Percentiles rank a stretch among this genome's conserved stretches.
Conservation (phyloP, 768 basidiomycete species). For the Tulasnella sp. region DNA sequence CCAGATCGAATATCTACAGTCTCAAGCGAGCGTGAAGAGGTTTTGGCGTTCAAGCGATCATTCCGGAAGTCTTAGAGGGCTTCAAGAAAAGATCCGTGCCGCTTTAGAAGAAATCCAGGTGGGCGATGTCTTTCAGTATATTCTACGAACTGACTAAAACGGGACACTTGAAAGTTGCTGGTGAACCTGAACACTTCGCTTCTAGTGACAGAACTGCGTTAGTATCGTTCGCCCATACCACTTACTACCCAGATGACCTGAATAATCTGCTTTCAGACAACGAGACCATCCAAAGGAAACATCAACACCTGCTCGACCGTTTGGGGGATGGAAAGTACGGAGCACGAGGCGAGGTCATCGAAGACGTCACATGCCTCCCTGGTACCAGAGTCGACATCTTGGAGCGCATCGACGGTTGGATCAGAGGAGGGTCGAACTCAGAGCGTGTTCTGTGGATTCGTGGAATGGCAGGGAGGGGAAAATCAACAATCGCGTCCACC, state of each 20-base stretch:
- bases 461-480: neutral
- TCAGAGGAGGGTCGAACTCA: neutral
- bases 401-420: neutral
- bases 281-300: neutral
- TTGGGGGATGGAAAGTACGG: neutral
- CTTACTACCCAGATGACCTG: too few species aligned
- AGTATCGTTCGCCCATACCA: too few species aligned
- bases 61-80: neutral
- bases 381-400: neutral
- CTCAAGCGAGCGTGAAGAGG: neutral
- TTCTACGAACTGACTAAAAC: too few species aligned
- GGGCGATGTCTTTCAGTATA: neutral
- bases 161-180: too few species aligned
- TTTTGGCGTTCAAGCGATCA: neutral
- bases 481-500: neutral
- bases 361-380: neutral
- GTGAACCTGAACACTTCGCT: neutral
- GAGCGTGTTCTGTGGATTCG: slow-evolving; percentile 6
- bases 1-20: neutral
- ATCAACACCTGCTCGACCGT: neutral
- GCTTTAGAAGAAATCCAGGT: neutral
- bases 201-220: neutral
- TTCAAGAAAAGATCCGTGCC: neutral
- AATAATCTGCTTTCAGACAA: neutral
- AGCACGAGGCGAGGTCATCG: neutral